Percentiles rank a stretch among this genome's conserved stretches.
These are phyloP conservation scores for Claviceps capensis DNA, from an alignment of 2,329 filamentous ascomycete species.

Conservation along the genomic window DNA sequence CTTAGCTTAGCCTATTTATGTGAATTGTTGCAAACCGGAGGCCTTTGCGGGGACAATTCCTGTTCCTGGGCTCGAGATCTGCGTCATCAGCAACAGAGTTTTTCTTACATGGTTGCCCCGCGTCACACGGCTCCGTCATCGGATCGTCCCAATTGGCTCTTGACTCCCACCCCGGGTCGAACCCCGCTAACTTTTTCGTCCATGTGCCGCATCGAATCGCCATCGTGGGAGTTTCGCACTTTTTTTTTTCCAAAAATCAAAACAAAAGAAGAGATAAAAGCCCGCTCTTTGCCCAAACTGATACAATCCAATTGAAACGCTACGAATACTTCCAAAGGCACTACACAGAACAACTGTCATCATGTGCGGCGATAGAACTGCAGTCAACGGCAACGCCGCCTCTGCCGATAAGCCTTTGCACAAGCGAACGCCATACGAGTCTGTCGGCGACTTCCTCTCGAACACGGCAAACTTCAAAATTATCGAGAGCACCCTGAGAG, in stretches of 20 bases:
- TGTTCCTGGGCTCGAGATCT: neutral
- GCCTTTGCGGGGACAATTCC: neutral
- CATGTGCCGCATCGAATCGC: neutral
- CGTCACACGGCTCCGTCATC: conserved; percentile 1
- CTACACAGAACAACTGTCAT: neutral
- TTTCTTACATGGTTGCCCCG: neutral
- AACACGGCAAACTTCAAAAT: conserved; percentile 10
- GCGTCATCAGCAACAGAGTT: conserved; percentile 1
- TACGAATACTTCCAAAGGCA: no score
- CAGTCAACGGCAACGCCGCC: neutral
- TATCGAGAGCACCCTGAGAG: conserved; percentile 17
- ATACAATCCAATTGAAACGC: neutral
- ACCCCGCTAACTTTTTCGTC: conserved; percentile 1
- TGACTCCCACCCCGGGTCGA: neutral
- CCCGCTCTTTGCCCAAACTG: neutral
- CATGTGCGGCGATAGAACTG: conserved; percentile 2
- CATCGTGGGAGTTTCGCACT: neutral
- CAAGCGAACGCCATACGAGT: conserved; percentile 5
- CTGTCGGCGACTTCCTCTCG: conserved; percentile 8
- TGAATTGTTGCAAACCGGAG: neutral
- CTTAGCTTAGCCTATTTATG: no score
- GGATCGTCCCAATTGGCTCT: neutral
- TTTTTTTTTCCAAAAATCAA: neutral
- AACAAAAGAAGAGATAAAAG: neutral
- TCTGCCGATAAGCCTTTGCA: conserved; percentile 1